Evolutionary conservation across 352 stramenopile species (phyloP), one percentile per base, ranked within the genome.

Genomic region (Pythium rishiriense): DNA sequence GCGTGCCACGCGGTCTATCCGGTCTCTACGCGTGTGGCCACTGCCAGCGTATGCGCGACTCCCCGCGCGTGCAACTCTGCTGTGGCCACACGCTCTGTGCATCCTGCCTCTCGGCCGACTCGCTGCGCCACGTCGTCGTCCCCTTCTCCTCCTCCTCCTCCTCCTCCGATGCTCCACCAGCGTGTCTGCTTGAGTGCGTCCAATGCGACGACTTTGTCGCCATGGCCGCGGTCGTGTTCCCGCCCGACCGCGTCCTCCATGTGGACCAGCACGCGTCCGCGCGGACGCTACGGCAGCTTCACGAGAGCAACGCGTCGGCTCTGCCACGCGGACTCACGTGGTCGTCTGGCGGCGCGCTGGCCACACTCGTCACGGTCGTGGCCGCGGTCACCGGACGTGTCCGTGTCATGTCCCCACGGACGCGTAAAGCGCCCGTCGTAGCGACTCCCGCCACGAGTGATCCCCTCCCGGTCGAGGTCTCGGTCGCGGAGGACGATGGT

Each of bases 11-110:
- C 22, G 33, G 21, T 42, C 37, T 73, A 26, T 58, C 78, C 11
- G 74, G 82, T 10, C 52, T 90, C 56, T 90, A 88, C 64, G 78
- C 81, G 55, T 90, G 81, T 66, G 84, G 75, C 33, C 75, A 76
- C 37, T 90, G 81, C 43, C 62, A 77, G 19, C 65, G 75, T 41
- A 67, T 87, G 50, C 79, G 81, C 3, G 74, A 85, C 56, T 76
- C 74, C 12, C 74, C 81, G 10, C 76, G 78, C 31, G 77, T 93
- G 1, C 84, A 90, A 25, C 68, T 93, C 19, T 81, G 75, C 49
- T 93, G 84, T 55, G 75, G 81, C 11, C 84, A 93, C 24, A 66
- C 73, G 2, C 62, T 93, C 29, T 93, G 84, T 58, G 65, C 77
- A 4, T 66, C 70, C 24, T 93, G 84, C 55, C 65, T 87, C 47